Conservation (phyloP, 2,329 filamentous ascomycete species). For the Fusarium abutilonis region DNA sequence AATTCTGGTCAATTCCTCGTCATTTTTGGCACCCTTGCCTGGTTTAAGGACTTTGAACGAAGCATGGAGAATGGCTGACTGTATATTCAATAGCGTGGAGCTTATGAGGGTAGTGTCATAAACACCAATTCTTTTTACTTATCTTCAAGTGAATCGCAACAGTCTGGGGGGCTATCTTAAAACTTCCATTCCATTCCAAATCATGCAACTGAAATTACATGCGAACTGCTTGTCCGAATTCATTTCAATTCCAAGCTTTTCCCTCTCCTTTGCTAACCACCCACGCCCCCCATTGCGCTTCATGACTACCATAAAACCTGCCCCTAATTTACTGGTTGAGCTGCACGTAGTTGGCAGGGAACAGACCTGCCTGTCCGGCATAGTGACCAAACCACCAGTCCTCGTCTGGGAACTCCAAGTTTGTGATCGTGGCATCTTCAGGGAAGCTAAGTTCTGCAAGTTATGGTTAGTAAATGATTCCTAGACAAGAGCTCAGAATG, state of each 20-base stretch:
- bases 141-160: neutral
- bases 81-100: neutral
- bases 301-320: constrained; percentile 5
- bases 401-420: constrained; percentile 94
- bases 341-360: constrained; percentile 79
- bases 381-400: constrained; percentile 98
- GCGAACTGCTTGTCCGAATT: constrained; percentile 37
- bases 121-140: neutral
- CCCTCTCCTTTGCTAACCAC: constrained; percentile 6
- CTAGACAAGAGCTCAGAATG: neutral
- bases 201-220: constrained; percentile 25
- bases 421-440: constrained; percentile 83
- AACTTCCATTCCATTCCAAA: constrained; percentile 16
- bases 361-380: constrained; percentile 81
- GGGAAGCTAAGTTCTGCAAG: constrained; percentile 78
- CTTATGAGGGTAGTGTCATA: neutral
- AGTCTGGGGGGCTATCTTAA: constrained; percentile 1
- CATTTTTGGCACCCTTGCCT: constrained; percentile 3
- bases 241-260: constrained; percentile 39
- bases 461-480: constrained; percentile 35
- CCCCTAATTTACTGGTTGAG: constrained; percentile 52
- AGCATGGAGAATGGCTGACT: neutral
- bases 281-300: constrained; percentile 6
- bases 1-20: neutral
- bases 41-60: neutral